Conservation (phyloP, 176 grass and related monocot species). For the Thalia dealbata region DNA sequence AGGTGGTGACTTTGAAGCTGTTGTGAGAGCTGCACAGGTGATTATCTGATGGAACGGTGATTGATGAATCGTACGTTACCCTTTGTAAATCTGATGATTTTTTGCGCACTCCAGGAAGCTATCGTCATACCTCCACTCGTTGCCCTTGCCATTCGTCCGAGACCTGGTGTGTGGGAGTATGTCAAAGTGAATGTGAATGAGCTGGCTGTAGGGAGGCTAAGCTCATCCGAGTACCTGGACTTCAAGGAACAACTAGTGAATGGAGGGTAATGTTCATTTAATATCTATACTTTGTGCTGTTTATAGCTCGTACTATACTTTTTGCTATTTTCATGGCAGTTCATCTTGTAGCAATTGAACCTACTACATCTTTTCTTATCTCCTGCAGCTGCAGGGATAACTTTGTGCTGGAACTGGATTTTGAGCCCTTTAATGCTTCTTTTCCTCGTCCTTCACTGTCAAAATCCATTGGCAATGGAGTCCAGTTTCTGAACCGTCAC, state of each 20-base stretch:
- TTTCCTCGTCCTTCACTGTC: conserved; percentile 90
- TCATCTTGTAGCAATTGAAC: background rate
- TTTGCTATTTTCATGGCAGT: background rate
- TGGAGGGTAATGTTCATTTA: conserved; percentile 46
- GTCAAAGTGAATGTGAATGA: conserved; percentile 84
- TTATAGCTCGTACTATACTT: background rate
- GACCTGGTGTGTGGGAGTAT: conserved; percentile 97
- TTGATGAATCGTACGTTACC: background rate
- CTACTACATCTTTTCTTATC: conserved; percentile 16
- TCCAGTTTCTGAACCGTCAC: conserved; percentile 94
- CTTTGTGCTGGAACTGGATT: conserved; percentile 91
- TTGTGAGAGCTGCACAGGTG: conserved; percentile 88
- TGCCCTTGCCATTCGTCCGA: conserved; percentile 92
- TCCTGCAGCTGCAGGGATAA: conserved; percentile 32
- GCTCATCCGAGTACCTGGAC: conserved; percentile 72
- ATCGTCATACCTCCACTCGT: conserved; percentile 69
- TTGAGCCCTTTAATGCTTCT: conserved; percentile 96
- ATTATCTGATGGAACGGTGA: background rate
- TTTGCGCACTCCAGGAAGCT: conserved; percentile 1
- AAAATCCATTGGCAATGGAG: conserved; percentile 96
- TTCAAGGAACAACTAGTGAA: conserved; percentile 94
- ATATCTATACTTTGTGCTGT: background rate
- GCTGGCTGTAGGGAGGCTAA: conserved; percentile 73
- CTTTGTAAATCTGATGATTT: background rate
- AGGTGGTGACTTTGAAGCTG: conserved; percentile 54